Percentiles rank a stretch among this genome's conserved stretches.
Conservation (phyloP, 768 basidiomycete species). For the Agrocybe pediades region DNA sequence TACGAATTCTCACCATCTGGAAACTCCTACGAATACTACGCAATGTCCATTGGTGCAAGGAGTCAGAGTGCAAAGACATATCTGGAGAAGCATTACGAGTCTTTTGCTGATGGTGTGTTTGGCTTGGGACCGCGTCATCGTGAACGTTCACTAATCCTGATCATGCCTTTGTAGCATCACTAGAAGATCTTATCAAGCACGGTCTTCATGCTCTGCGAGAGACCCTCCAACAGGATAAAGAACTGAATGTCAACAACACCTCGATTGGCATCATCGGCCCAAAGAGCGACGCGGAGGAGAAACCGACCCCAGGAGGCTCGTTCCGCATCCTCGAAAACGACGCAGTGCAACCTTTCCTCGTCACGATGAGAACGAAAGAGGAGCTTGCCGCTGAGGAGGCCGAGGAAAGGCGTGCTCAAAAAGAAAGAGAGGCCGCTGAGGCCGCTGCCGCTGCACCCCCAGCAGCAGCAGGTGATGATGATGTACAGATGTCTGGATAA, state of each 20-base stretch:
- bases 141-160: not conserved
- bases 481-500: slow-evolving; percentile 86
- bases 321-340: slow-evolving; percentile 91
- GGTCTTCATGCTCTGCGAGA: slow-evolving; percentile 94
- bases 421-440: slow-evolving; percentile 26
- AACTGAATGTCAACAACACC: slow-evolving; percentile 90
- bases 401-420: not conserved
- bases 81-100: slow-evolving; percentile 90
- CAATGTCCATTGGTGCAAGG: slow-evolving; percentile 97
- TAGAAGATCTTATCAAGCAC: slow-evolving; percentile 89
- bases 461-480: slow-evolving; percentile 58
- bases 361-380: slow-evolving; percentile 78
- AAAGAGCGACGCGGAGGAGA: slow-evolving; percentile 56
- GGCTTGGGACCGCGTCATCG: not conserved
- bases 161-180: slow-evolving; percentile 50
- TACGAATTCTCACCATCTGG: slow-evolving; percentile 99
- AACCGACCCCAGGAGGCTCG: slow-evolving; percentile 49
- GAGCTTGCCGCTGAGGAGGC: not conserved
- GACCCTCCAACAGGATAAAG: slow-evolving; percentile 98
- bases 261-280: slow-evolving; percentile 92
- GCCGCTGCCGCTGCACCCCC: slow-evolving; percentile 37
- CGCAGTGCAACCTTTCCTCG: slow-evolving; percentile 69
- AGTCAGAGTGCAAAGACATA: slow-evolving; percentile 99
- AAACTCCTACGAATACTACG: slow-evolving; percentile 96
- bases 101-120: slow-evolving; percentile 78